A percentile compares a stretch with the other conserved stretches of the same genome.
phyloP scores from a whole-genome alignment of 257 asterid genomes.

The Salvia splendens region DNA sequence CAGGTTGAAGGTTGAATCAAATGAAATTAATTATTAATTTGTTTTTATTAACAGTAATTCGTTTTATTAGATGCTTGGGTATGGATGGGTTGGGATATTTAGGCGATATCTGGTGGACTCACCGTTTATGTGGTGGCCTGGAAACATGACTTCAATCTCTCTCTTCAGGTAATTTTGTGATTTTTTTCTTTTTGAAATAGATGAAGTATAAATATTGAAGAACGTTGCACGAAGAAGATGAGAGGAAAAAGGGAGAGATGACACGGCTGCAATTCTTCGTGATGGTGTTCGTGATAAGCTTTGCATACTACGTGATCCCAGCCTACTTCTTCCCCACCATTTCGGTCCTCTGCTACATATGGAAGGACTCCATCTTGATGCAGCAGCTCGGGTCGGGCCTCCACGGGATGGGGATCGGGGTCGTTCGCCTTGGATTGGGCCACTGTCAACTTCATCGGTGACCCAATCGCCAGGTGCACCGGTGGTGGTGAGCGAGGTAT shows the following conservation, averaged over 20 bases:
- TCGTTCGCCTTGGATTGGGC: slow-evolving; percentile 61
- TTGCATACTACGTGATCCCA: slow-evolving; percentile 59
- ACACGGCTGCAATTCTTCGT: slow-evolving; percentile 64
- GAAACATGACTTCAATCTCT: slow-evolving; percentile 54
- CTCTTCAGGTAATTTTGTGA: slow-evolving; percentile 50
- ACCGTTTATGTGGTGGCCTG: slow-evolving; percentile 91
- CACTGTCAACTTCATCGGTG: slow-evolving; percentile 41
- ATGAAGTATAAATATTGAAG: slow-evolving; percentile 28
- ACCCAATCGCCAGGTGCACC: slow-evolving; percentile 53
- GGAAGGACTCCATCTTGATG: slow-evolving; percentile 39
- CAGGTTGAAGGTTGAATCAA: slow-evolving; percentile 39
- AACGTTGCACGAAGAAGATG: slow-evolving; percentile 61
- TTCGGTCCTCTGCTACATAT: slow-evolving; percentile 45
- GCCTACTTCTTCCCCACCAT: slow-evolving; percentile 51
- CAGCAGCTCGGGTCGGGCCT: slow-evolving; percentile 68
- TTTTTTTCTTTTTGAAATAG: no score
- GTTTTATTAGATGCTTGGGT: slow-evolving; percentile 58
- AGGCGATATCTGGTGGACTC: slow-evolving; percentile 61
- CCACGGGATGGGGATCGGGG: slow-evolving; percentile 58
- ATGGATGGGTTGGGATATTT: slow-evolving; percentile 78
- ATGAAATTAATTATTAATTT: no score
- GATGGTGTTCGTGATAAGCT: slow-evolving; percentile 46
- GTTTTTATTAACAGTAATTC: no score
- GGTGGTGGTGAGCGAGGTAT: slow-evolving; percentile 67
- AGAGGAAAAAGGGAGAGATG: slow-evolving; percentile 51